phyloP scores from a whole-genome alignment of 2,329 filamentous ascomycete species.

The Dothidotthia symphoricarpi region DNA sequence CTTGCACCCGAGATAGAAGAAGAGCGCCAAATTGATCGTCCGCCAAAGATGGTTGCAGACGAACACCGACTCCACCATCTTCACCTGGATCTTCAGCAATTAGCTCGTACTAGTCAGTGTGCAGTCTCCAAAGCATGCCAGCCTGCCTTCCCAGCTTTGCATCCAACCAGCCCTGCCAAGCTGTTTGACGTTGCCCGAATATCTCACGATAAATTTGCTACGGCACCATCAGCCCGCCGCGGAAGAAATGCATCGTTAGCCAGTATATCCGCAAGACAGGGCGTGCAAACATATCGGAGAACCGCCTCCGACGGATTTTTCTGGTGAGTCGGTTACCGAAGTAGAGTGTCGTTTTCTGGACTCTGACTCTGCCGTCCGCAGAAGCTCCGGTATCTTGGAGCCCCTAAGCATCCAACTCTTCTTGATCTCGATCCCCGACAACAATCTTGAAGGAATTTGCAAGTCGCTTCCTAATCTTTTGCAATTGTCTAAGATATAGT shows the following conservation, averaged over 20 bases:
- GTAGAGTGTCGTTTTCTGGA: no score
- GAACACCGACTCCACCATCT: slow-evolving; percentile 49
- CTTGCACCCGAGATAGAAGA: slow-evolving; percentile 63
- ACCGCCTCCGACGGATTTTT: slow-evolving; percentile 41
- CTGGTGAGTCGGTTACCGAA: no score
- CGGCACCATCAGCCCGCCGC: no score
- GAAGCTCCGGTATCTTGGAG: slow-evolving; percentile 4
- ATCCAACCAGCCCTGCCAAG: slow-evolving; percentile 42
- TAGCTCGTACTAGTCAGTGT: slow-evolving; percentile 37
- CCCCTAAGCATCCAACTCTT: slow-evolving; percentile 47
- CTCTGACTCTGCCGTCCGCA: no score
- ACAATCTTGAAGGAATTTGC: slow-evolving; percentile 57
- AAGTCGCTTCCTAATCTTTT: slow-evolving; percentile 51
- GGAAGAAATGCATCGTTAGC: no score
- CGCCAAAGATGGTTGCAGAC: slow-evolving; percentile 42
- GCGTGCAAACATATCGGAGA: no score
- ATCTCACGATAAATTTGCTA: no score
- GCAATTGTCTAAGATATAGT: slow-evolving; percentile 60
- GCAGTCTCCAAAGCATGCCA: slow-evolving; percentile 36
- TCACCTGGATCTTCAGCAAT: slow-evolving; percentile 38
- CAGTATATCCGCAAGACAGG: no score
- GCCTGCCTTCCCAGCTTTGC: slow-evolving; percentile 50
- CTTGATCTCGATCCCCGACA: slow-evolving; percentile 61
- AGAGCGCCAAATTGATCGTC: slow-evolving; percentile 57
- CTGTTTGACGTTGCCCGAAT: slow-evolving; percentile 40